These are phyloP conservation scores for Senecio squalidus DNA, from an alignment of 140 eudicot species.

Conservation along the genomic window DNA sequence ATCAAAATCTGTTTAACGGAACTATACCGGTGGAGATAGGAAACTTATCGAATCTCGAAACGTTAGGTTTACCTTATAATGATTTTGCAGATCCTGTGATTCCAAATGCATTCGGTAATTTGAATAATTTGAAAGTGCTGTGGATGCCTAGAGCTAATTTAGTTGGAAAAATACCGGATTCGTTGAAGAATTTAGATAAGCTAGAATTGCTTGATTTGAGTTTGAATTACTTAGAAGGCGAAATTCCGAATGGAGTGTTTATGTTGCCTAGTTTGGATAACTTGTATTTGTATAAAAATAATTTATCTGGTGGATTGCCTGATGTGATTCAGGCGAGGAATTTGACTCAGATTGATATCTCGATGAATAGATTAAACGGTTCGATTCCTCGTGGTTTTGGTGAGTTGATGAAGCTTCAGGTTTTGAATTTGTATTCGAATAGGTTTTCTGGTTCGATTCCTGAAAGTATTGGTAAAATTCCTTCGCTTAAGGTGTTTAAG, in stretches of 20 bases:
- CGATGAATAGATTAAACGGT: conserved; percentile 62
- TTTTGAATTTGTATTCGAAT: conserved; percentile 51
- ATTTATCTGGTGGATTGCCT: conserved; percentile 55
- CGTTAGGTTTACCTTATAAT: conserved; percentile 45
- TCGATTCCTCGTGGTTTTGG: conserved; percentile 56
- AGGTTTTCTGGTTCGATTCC: conserved; percentile 51
- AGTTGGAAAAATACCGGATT: conserved; percentile 47
- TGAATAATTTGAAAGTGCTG: conserved; percentile 35
- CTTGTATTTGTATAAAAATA: conserved; percentile 40
- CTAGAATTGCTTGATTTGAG: conserved; percentile 50
- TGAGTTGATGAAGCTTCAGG: conserved; percentile 36
- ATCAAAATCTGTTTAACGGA: conserved; percentile 55
- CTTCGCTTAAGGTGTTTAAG: conserved; percentile 25
- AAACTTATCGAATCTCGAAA: conserved; percentile 42
- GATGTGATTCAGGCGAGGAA: conserved; percentile 32
- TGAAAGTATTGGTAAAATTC: conserved; percentile 28
- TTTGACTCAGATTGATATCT: conserved; percentile 49
- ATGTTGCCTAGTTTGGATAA: conserved; percentile 35
- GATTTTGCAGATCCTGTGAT: conserved; percentile 29
- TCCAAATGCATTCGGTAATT: conserved; percentile 51
- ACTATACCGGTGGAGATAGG: conserved; percentile 61
- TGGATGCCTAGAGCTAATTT: conserved; percentile 51
- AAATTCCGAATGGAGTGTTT: conserved; percentile 56
- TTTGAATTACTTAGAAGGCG: conserved; percentile 43
- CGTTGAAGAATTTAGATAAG: conserved; percentile 34